Conservation (phyloP, 73 alveolate species). For the Paraurostyla sp. region DNA sequence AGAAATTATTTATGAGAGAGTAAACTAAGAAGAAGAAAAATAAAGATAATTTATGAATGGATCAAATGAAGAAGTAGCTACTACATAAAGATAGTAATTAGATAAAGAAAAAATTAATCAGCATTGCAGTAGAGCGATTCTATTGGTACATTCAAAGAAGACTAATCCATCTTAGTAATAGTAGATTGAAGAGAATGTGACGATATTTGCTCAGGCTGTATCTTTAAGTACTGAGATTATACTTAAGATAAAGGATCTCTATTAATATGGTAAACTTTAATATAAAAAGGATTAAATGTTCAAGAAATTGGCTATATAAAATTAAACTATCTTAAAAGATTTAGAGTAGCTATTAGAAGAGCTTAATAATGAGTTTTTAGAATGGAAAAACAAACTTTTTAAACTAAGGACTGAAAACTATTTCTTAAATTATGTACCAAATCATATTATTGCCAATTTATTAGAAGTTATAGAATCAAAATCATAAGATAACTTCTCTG, state of each 20-base stretch:
- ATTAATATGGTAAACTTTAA: background rate
- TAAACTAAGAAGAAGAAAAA: background rate
- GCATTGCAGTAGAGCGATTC: slow-evolving; percentile 38
- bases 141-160: slow-evolving; percentile 27
- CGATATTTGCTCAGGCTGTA: background rate
- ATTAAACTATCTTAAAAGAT: background rate
- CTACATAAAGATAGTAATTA: background rate
- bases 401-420: background rate
- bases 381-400: background rate
- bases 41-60: background rate
- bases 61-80: background rate
- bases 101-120: slow-evolving; percentile 2
- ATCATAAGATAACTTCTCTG: background rate
- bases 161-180: background rate
- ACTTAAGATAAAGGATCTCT: background rate
- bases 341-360: background rate
- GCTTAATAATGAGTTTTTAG: background rate
- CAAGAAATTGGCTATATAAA: background rate
- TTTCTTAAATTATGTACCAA: slow-evolving; percentile 39
- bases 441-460: background rate
- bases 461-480: background rate
- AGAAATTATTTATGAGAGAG: background rate
- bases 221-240: background rate
- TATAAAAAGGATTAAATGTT: background rate
- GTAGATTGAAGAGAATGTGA: background rate